phyloP scores from a whole-genome alignment of 139 green algal genomes.

The Chlamydomonas sp. region DNA sequence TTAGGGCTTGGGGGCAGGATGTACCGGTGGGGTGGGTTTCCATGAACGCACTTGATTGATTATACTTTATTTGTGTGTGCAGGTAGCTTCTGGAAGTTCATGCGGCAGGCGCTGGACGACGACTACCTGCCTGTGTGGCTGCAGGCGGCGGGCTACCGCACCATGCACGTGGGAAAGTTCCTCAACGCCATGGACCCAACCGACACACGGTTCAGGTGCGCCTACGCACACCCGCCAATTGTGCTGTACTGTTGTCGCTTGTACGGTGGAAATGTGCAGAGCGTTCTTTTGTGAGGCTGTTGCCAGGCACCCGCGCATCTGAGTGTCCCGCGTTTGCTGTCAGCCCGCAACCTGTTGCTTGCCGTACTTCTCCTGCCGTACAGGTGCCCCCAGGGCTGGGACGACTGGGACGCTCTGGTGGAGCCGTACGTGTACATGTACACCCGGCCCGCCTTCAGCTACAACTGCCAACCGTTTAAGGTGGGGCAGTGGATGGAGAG shows the following conservation, averaged over 20 bases:
- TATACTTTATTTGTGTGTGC: background rate
- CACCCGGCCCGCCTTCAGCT: constrained; percentile 14
- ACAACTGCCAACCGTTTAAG: constrained; percentile 6
- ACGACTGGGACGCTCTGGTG: constrained; percentile 20
- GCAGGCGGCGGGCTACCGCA: constrained; percentile 23
- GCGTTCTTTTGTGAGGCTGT: too few species aligned
- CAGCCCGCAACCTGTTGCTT: background rate
- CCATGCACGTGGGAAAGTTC: constrained; percentile 40
- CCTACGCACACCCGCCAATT: background rate
- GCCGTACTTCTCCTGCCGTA: background rate
- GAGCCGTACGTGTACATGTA: constrained; percentile 36
- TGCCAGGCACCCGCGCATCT: too few species aligned
- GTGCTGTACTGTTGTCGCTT: background rate
- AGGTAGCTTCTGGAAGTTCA: constrained; percentile 36
- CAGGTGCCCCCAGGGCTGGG: constrained; percentile 23
- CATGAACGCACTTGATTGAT: background rate
- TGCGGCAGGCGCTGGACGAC: background rate
- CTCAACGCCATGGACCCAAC: constrained; percentile 27
- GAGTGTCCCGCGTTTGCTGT: too few species aligned
- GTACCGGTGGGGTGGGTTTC: background rate
- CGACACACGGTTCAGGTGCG: constrained; percentile 23
- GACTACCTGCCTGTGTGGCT: constrained; percentile 25
- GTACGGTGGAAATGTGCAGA: background rate
- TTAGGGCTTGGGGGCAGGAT: background rate
- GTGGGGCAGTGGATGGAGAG: background rate